phyloP scores from a whole-genome alignment of 768 basidiomycete genomes.

The Artomyces pyxidatus region DNA sequence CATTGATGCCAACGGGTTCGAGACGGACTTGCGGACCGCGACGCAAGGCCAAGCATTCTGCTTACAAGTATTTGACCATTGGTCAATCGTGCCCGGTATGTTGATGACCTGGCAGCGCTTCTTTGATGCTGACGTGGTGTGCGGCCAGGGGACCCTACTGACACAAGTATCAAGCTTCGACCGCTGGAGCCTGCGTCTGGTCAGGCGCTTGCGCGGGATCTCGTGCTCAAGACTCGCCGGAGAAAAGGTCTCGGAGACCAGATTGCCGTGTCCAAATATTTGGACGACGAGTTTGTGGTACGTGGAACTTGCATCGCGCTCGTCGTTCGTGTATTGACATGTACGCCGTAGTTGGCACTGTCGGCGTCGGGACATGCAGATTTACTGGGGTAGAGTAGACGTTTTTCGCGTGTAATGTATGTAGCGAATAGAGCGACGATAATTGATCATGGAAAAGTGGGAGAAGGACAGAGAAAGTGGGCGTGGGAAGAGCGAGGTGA shows the following conservation, averaged over 20 bases:
- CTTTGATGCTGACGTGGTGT: constrained; percentile 3
- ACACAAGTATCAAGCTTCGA: constrained; percentile 92
- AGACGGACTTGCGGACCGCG: constrained; percentile 94
- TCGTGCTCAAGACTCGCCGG: constrained; percentile 93
- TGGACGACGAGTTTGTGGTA: constrained; percentile 95
- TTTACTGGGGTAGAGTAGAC: constrained; percentile 50
- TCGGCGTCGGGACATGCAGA: constrained; percentile 97
- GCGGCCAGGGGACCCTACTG: constrained; percentile 84
- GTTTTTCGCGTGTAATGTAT: constrained; percentile 15
- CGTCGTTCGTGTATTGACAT: too few species aligned
- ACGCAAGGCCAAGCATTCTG: constrained; percentile 99
- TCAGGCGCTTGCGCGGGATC: constrained; percentile 87
- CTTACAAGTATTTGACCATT: constrained; percentile 95
- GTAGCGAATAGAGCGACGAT: not conserved
- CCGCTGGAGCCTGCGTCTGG: constrained; percentile 97
- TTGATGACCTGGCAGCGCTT: constrained; percentile 8
- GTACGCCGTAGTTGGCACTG: constrained; percentile 63
- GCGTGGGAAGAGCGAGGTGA: constrained; percentile 22
- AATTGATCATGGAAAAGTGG: not conserved
- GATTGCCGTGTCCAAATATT: constrained; percentile 94
- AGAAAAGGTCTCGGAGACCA: constrained; percentile 95
- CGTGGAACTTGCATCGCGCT: constrained; percentile 30
- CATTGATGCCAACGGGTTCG: constrained; percentile 97
- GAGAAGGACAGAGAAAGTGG: constrained; percentile 5
- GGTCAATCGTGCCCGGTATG: constrained; percentile 95